phyloP scores from a whole-genome alignment of 805 yeast species.

The Teunomyces funiuensis region DNA sequence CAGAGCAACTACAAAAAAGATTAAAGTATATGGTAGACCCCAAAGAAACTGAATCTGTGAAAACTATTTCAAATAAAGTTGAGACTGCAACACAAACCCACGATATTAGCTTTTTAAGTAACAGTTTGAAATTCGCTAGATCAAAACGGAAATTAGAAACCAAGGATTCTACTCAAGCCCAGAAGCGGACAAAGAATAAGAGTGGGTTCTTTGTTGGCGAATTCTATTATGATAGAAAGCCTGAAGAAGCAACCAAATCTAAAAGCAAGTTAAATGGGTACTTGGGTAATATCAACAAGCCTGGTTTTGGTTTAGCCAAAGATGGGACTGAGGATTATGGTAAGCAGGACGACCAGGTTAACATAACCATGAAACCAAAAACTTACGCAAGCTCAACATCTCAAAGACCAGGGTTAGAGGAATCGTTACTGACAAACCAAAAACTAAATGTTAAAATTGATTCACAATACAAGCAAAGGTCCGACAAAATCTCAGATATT shows the following conservation, averaged over 20 bases:
- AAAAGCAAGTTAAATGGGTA: conserved; percentile 29
- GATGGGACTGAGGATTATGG: not conserved
- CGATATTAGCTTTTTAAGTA: conserved; percentile 27
- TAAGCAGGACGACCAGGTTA: conserved; percentile 7
- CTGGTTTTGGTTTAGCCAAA: conserved; percentile 22
- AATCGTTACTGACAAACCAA: conserved; percentile 13
- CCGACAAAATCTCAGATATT: conserved; percentile 26
- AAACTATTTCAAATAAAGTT: conserved; percentile 25
- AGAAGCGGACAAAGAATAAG: conserved; percentile 18
- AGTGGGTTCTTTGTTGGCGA: conserved; percentile 36
- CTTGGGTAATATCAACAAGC: conserved; percentile 34
- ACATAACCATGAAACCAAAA: not conserved
- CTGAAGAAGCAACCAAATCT: conserved; percentile 11
- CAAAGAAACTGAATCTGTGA: conserved; percentile 28
- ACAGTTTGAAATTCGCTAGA: conserved; percentile 24
- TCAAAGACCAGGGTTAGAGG: conserved; percentile 19
- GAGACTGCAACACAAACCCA: conserved; percentile 45
- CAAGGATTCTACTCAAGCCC: conserved; percentile 7
- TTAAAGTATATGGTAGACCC: conserved; percentile 43
- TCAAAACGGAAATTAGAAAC: conserved; percentile 15
- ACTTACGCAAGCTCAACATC: conserved; percentile 14
- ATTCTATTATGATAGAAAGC: conserved; percentile 30
- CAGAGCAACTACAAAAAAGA: conserved; percentile 31
- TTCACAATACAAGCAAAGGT: conserved; percentile 22
- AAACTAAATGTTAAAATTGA: conserved; percentile 24